phyloP scores from a whole-genome alignment of 2,329 filamentous ascomycete genomes.

The Fusarium papillatum region DNA sequence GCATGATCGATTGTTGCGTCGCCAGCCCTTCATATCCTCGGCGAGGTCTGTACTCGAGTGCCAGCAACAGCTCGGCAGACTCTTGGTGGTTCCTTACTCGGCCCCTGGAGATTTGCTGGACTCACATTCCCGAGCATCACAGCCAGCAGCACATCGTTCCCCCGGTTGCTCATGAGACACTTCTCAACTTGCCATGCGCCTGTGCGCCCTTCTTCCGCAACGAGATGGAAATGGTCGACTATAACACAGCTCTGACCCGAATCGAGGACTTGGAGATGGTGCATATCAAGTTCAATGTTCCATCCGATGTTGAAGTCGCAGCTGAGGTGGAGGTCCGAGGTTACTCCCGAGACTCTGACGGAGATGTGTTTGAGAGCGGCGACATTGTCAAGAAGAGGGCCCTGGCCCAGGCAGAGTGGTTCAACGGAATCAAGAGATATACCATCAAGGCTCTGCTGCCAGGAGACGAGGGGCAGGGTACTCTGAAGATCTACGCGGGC shows the following conservation, averaged over 20 bases:
- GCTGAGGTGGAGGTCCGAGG: constrained; percentile 92
- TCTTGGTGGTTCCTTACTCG: constrained; percentile 94
- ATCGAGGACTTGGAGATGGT: constrained; percentile 95
- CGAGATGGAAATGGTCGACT: constrained; percentile 83
- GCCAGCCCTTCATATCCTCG: constrained; percentile 92
- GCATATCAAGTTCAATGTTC: constrained; percentile 89
- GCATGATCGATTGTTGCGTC: constrained; percentile 94
- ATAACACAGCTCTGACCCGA: constrained; percentile 87
- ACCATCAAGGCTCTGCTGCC: constrained; percentile 94
- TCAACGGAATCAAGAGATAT: constrained; percentile 87
- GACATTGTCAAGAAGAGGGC: constrained; percentile 89
- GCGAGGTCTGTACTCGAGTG: constrained; percentile 82
- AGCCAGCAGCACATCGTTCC: constrained; percentile 95
- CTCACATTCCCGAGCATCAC: constrained; percentile 90
- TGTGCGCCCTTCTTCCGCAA: constrained; percentile 93
- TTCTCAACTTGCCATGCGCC: constrained; percentile 88
- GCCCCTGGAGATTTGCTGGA: constrained; percentile 93
- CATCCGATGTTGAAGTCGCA: constrained; percentile 89
- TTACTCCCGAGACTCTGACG: constrained; percentile 86
- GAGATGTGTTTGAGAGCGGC: constrained; percentile 93
- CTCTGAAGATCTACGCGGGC: constrained; percentile 93
- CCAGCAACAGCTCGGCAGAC: constrained; percentile 79
- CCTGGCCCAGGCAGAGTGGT: constrained; percentile 93
- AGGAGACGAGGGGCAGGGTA: constrained; percentile 89
- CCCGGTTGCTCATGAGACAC: constrained; percentile 85